Percentiles rank a stretch among this genome's conserved stretches.
Evolutionary conservation across 345 rosid species (phyloP).

Genomic region (Camelina hispida): DNA sequence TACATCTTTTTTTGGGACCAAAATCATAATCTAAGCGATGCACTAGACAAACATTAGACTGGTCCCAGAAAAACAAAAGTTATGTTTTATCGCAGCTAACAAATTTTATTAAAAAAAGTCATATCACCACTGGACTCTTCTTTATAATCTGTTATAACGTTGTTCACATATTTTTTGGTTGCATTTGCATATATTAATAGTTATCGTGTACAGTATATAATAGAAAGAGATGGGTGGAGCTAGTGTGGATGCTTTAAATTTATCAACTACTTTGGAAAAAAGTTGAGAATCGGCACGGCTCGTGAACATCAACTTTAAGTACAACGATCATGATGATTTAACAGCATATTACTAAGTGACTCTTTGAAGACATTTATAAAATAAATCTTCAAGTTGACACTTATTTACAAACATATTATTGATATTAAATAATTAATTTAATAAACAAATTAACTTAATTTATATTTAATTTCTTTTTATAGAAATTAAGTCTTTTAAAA

Average conservation of each 20-base stretch:
- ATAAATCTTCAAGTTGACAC: too few relatives aligned
- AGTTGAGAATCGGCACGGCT: slow-evolving; percentile 31
- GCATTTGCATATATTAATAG: not conserved
- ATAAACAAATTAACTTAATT: too few relatives aligned
- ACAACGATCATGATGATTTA: not conserved
- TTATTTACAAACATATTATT: too few relatives aligned
- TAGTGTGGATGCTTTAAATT: slow-evolving; percentile 25
- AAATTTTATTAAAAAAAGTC: not conserved
- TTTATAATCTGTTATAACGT: slow-evolving; percentile 4
- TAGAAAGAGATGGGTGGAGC: slow-evolving; percentile 13
- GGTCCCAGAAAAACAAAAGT: slow-evolving; percentile 26
- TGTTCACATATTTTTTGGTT: slow-evolving; percentile 19
- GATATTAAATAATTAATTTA: too few relatives aligned
- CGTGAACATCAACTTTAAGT: slow-evolving; percentile 14
- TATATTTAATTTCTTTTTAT: too few relatives aligned
- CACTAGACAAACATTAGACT: slow-evolving; percentile 22
- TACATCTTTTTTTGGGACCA: slow-evolving; percentile 4
- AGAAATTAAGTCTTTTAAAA: too few relatives aligned
- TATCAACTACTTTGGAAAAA: slow-evolving; percentile 34
- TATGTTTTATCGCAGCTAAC: not conserved
- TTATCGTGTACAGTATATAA: not conserved
- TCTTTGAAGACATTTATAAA: too few relatives aligned
- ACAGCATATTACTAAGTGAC: not conserved
- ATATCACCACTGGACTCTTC: slow-evolving; percentile 13
- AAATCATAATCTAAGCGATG: slow-evolving; percentile 16